These are phyloP conservation scores for Metrosideros polymorpha DNA, from an alignment of 441 rosid species.

Conservation along the genomic window DNA sequence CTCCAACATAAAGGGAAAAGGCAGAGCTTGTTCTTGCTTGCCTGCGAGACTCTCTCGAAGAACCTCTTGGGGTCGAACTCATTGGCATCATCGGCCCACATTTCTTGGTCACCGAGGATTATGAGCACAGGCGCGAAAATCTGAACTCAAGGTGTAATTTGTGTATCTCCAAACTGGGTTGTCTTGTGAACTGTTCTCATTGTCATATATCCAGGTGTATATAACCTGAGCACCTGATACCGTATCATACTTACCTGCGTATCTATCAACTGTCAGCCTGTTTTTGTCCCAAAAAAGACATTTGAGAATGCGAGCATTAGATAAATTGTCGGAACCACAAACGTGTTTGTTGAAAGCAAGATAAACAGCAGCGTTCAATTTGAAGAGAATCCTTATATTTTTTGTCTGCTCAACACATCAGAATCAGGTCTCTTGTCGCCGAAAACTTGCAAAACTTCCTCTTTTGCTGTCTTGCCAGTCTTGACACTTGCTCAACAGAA, in stretches of 20 bases:
- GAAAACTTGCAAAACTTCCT: not conserved
- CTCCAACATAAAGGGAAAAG: not conserved
- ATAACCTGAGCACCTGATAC: not conserved
- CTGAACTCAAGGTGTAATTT: not conserved
- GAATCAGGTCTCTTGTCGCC: not conserved
- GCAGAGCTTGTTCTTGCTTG: not conserved
- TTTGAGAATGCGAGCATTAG: not conserved
- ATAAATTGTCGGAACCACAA: not conserved
- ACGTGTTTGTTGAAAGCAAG: not conserved
- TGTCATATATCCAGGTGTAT: not conserved
- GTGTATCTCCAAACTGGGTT: not conserved
- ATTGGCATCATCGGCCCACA: not conserved
- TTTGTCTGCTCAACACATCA: not conserved
- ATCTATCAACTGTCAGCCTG: not conserved
- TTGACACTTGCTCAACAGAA: not conserved
- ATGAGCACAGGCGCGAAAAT: not conserved
- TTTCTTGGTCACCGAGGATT: not conserved
- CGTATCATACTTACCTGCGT: not conserved
- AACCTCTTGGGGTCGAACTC: not conserved
- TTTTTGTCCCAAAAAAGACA: not conserved
- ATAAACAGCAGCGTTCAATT: not conserved
- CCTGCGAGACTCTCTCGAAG: not conserved
- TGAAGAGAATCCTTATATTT: not conserved
- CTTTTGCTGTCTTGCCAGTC: not conserved
- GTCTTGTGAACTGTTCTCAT: not conserved